phyloP scores from a whole-genome alignment of 2,329 filamentous ascomycete species.

The Sclerotinia borealis region DNA sequence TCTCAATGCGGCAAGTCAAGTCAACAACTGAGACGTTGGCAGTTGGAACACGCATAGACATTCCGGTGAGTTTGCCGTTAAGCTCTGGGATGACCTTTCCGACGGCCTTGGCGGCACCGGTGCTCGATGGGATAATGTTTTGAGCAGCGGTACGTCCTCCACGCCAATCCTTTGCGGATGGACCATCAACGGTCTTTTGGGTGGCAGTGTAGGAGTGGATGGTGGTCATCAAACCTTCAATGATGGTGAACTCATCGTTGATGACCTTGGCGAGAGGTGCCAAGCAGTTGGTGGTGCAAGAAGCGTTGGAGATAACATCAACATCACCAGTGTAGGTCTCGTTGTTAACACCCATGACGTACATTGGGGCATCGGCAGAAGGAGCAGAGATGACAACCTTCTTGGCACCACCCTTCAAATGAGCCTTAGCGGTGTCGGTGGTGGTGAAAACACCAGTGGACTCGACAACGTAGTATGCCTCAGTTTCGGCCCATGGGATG shows the following conservation, averaged over 20 bases:
- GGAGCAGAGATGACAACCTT: conserved; percentile 93
- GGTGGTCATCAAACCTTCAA: conserved; percentile 99
- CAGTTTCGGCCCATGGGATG: conserved; percentile 86
- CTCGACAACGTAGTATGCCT: conserved; percentile 92
- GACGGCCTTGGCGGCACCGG: conserved; percentile 98
- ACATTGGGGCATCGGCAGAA: conserved; percentile 97
- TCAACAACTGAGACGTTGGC: conserved; percentile 99
- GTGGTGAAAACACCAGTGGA: conserved; percentile 99
- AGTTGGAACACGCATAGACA: conserved; percentile 98
- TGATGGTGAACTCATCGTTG: conserved; percentile 94
- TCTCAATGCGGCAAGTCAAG: conserved; percentile 89
- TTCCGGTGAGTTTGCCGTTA: conserved; percentile 99
- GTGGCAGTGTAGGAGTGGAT: conserved; percentile 99
- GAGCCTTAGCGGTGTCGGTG: conserved; percentile 87
- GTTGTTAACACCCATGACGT: conserved; percentile 99
- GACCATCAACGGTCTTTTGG: conserved; percentile 98
- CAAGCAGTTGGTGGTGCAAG: conserved; percentile 99
- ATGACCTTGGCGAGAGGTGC: conserved; percentile 99
- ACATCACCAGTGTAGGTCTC: conserved; percentile 85
- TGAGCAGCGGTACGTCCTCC: conserved; percentile 97
- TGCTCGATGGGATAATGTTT: conserved; percentile 99
- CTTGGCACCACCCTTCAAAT: conserved; percentile 96
- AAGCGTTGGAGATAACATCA: conserved; percentile 96
- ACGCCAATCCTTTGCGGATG: conserved; percentile 98
- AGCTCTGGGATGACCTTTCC: conserved; percentile 98